phyloP scores from a whole-genome alignment of 1,284 basidiomycete species.

The Pisolithus thermaeus region DNA sequence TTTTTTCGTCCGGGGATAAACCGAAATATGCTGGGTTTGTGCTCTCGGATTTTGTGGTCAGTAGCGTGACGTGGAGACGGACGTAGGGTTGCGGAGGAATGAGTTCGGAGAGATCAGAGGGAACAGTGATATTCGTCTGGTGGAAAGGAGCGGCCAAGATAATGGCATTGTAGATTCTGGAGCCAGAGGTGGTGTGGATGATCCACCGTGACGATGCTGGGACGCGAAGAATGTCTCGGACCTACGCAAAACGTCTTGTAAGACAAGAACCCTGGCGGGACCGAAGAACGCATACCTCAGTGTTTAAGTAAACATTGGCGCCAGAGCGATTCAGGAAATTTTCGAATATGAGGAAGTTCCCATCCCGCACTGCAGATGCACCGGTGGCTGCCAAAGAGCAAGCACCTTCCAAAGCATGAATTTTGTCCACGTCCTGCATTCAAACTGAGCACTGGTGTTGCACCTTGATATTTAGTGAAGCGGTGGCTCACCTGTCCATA shows the following conservation, averaged over 20 bases:
- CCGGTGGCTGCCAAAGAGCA: constrained; percentile 71
- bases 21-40: constrained; percentile 73
- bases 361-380: constrained; percentile 66
- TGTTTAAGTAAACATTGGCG: constrained; percentile 66
- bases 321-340: constrained; percentile 67
- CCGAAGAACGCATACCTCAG: constrained; percentile 42
- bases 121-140: constrained; percentile 50
- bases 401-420: constrained; percentile 79
- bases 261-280: constrained; percentile 46
- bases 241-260: constrained; percentile 31
- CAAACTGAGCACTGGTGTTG: background rate
- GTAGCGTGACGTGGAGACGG: constrained; percentile 82
- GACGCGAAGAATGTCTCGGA: constrained; percentile 42
- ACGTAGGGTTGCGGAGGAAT: constrained; percentile 74
- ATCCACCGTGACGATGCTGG: constrained; percentile 40
- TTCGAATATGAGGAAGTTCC: constrained; percentile 86
- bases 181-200: constrained; percentile 40
- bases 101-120: constrained; percentile 38
- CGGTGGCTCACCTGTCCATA: constrained; percentile 65
- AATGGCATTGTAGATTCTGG: constrained; percentile 54
- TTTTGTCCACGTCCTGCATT: constrained; percentile 56
- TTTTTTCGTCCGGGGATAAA: constrained; percentile 36
- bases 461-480: background rate
- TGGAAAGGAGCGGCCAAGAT: constrained; percentile 78
- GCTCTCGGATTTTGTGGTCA: constrained; percentile 67